Percentiles rank a stretch among this genome's conserved stretches.
phyloP scores from a whole-genome alignment of 2,329 filamentous ascomycete species.

The Pseudogymnoascus sp. region DNA sequence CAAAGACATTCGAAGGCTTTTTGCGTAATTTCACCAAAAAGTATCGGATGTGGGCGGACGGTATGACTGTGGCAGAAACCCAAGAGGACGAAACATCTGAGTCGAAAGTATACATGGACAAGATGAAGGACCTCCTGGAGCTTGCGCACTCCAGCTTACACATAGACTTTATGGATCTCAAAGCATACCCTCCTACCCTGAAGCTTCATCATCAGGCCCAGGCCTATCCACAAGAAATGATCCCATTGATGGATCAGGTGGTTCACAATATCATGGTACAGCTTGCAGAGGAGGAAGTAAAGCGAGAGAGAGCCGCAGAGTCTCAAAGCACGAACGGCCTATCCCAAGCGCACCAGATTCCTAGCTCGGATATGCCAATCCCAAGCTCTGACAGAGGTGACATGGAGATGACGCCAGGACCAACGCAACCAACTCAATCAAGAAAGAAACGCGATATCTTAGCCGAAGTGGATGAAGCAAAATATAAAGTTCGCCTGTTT shows the following conservation, averaged over 20 bases:
- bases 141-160: constrained; percentile 79
- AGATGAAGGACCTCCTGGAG: constrained; percentile 83
- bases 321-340: constrained; percentile 48
- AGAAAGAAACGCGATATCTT: constrained; percentile 42
- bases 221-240: constrained; percentile 90
- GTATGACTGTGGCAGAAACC: constrained; percentile 68
- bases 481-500: constrained; percentile 82
- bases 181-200: constrained; percentile 81
- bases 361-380: constrained; percentile 67
- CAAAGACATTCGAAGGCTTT: constrained; percentile 84
- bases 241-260: constrained; percentile 91
- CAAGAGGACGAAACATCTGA: constrained; percentile 61
- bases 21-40: constrained; percentile 85
- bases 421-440: constrained; percentile 27
- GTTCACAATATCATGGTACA: constrained; percentile 92
- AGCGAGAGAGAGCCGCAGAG: constrained; percentile 48
- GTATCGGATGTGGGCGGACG: constrained; percentile 86
- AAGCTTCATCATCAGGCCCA: constrained; percentile 96
- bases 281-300: constrained; percentile 71
- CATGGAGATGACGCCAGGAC: constrained; percentile 32
- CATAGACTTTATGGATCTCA: constrained; percentile 79
- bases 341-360: constrained; percentile 38
- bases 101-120: constrained; percentile 72
- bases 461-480: constrained; percentile 69
- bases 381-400: constrained; percentile 70